A percentile compares a stretch with the other conserved stretches of the same genome.
phyloP scores from a whole-genome alignment of 163 green algal species.

The Chlorella variabilis region DNA sequence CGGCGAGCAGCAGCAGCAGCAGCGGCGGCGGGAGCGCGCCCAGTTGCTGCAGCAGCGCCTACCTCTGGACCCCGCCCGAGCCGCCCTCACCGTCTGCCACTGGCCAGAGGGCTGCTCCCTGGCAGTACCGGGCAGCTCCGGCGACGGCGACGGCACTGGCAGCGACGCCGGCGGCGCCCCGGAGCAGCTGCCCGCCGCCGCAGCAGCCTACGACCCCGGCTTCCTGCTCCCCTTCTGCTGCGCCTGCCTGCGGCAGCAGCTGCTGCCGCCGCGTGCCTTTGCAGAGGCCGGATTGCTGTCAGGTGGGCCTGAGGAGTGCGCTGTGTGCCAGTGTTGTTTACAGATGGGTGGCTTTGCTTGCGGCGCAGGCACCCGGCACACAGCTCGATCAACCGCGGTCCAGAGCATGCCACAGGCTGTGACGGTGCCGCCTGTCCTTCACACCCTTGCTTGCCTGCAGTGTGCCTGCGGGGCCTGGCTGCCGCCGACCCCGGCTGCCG shows the following conservation, averaged over 20 bases:
- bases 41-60: constrained; percentile 27
- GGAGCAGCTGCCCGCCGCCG: constrained; percentile 14
- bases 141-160: not conserved
- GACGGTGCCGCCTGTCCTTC: too few relatives aligned
- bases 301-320: not conserved
- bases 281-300: constrained; percentile 38
- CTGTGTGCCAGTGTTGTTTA: too few relatives aligned
- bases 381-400: too few relatives aligned
- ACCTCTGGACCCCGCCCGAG: constrained; percentile 37
- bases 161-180: not conserved
- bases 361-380: too few relatives aligned
- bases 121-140: not conserved
- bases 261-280: constrained; percentile 30
- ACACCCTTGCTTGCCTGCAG: not conserved
- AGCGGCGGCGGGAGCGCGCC: not conserved
- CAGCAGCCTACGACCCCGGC: constrained; percentile 49
- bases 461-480: constrained; percentile 45
- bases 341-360: too few relatives aligned
- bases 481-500: constrained; percentile 26
- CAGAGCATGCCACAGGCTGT: too few relatives aligned
- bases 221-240: constrained; percentile 47
- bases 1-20: not conserved
- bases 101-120: constrained; percentile 50
- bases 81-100: constrained; percentile 39
- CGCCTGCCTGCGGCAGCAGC: constrained; percentile 6